Percentiles rank a stretch among this genome's conserved stretches.
These are phyloP conservation scores for Nitzschia sp. DNA, from an alignment of 108 stramenopile genomes.

Conservation along the genomic window DNA sequence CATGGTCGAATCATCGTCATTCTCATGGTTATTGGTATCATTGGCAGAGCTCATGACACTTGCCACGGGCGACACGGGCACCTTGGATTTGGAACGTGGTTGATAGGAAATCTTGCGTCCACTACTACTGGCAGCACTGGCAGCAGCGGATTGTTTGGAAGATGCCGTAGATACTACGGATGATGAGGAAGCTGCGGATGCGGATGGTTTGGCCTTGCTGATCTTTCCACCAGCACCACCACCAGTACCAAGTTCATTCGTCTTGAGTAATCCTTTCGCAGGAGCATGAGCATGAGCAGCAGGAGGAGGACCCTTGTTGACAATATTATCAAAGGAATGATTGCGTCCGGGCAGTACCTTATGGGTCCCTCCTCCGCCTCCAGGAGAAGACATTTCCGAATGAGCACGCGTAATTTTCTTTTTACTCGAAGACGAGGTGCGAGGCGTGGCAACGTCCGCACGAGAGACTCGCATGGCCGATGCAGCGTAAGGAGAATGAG, in stretches of 20 bases:
- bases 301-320: background rate
- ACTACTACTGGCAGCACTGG: too few relatives aligned
- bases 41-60: background rate
- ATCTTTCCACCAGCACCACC: background rate
- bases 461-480: too few relatives aligned
- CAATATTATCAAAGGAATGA: background rate
- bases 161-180: background rate
- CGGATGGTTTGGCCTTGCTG: background rate
- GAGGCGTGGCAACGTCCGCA: background rate
- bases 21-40: background rate
- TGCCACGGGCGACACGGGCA: slow-evolving; percentile 29
- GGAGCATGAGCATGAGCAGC: background rate
- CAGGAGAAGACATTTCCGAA: background rate
- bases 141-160: background rate
- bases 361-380: background rate
- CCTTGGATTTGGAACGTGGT: slow-evolving; percentile 19
- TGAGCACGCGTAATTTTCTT: background rate
- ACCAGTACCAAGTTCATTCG: background rate
- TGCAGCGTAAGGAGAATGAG: too few relatives aligned
- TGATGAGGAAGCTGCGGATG: background rate
- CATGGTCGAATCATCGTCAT: background rate
- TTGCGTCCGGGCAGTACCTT: background rate
- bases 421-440: background rate
- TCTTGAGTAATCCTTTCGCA: background rate
- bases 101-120: slow-evolving; percentile 26